Percentiles rank a stretch among this genome's conserved stretches.
Conservation (phyloP, 805 yeast genomes). For the Pichia manshurica region DNA sequence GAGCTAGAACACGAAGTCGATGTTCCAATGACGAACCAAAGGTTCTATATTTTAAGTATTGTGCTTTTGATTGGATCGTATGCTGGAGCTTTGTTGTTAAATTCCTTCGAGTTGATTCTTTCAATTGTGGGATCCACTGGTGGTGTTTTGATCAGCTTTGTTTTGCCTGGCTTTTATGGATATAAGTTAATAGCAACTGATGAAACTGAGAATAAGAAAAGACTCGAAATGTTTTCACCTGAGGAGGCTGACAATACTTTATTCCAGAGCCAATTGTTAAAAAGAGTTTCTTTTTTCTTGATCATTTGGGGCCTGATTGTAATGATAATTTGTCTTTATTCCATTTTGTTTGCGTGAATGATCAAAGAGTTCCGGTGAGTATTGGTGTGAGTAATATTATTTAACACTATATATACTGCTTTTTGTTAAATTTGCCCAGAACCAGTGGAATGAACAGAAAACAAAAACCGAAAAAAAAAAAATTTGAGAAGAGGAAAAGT, state of each 20-base stretch:
- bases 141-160: slow-evolving; percentile 71
- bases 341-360: slow-evolving; percentile 42
- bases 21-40: slow-evolving; percentile 42
- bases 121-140: slow-evolving; percentile 82
- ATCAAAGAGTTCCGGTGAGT: background rate
- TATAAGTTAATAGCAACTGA: slow-evolving; percentile 44
- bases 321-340: slow-evolving; percentile 50
- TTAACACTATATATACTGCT: too few relatives aligned
- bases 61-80: slow-evolving; percentile 44
- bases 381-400: background rate
- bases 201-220: slow-evolving; percentile 15
- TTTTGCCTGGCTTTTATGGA: slow-evolving; percentile 74
- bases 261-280: slow-evolving; percentile 19
- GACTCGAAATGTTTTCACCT: slow-evolving; percentile 20
- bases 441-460: too few relatives aligned
- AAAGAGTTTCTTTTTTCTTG: slow-evolving; percentile 32
- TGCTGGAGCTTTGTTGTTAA: slow-evolving; percentile 49
- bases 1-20: slow-evolving; percentile 24
- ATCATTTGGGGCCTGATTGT: slow-evolving; percentile 49
- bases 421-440: too few relatives aligned
- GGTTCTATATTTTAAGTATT: slow-evolving; percentile 46
- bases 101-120: slow-evolving; percentile 61
- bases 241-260: slow-evolving; percentile 19
- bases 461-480: too few relatives aligned
- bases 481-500: too few relatives aligned